Percentiles rank a stretch among this genome's conserved stretches.
Conservation (phyloP, 2,329 filamentous ascomycete species). For the Claviceps cyperi region DNA sequence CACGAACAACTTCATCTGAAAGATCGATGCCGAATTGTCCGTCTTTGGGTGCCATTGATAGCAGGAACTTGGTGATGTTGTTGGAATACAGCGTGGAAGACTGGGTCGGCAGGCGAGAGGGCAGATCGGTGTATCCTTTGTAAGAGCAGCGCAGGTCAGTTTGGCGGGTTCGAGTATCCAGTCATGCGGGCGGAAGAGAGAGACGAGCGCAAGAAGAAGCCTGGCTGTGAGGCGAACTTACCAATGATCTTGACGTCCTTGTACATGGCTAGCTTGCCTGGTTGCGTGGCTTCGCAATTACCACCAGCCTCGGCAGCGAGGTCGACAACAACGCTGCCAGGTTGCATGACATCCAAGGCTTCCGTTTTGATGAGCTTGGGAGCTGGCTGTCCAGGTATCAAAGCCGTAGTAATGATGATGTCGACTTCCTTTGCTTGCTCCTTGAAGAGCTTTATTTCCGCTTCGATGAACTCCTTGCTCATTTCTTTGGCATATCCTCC, state of each 20-base stretch:
- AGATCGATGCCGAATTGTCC: slow-evolving; percentile 71
- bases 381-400: slow-evolving; percentile 73
- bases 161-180: neutral
- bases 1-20: slow-evolving; percentile 71
- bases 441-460: slow-evolving; percentile 84
- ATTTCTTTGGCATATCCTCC: slow-evolving; percentile 89
- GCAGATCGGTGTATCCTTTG: slow-evolving; percentile 68
- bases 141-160: neutral
- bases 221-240: slow-evolving; percentile 21
- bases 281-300: slow-evolving; percentile 70
- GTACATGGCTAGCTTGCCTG: slow-evolving; percentile 55
- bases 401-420: slow-evolving; percentile 83
- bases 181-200: neutral
- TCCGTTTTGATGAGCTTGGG: slow-evolving; percentile 71
- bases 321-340: slow-evolving; percentile 78
- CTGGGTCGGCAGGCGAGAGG: slow-evolving; percentile 74
- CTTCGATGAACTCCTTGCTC: slow-evolving; percentile 86
- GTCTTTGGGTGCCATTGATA: slow-evolving; percentile 66
- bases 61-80: slow-evolving; percentile 78
- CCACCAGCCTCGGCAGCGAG: slow-evolving; percentile 77
- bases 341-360: slow-evolving; percentile 76
- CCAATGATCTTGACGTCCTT: slow-evolving; percentile 76
- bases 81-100: slow-evolving; percentile 85
- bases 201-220: neutral
- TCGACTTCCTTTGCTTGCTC: slow-evolving; percentile 80